Base-by-base conservation (phyloP, 768 basidiomycete species). In the Psilocybe cubensis region DNA sequence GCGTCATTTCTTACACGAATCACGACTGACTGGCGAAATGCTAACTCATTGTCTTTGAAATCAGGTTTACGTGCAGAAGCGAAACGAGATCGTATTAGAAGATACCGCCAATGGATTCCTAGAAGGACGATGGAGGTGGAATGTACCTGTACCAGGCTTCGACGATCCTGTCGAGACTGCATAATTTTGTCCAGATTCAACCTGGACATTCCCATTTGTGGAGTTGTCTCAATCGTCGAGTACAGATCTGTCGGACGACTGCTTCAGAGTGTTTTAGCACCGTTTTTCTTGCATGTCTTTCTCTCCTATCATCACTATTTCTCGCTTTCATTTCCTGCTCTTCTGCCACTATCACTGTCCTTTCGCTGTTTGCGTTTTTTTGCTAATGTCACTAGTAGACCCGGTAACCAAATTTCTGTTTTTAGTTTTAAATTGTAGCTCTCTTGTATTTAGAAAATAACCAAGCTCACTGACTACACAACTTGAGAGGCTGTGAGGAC, bases 41-140 rank as follows among this genome's bases (percentile, higher is more conserved):
- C 17, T 56, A 44, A 27, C 42, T 53, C 21, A 38, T 9, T 21
- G 25, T 41, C 20, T n/a, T 24, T n/a, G 21, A 43, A 8, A 25
- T 14, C 14, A 91, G 83, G 88, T 93, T 17, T 98, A 98, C 68
- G 96, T 98, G n/a, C 88, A 94, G 75, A 98, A 96, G 76, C 84
- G 97, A 28, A 96, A 97, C 71, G 90, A 94, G 71, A 96, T 98
- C 66, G 83, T 99, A 63, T 76, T 98, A 31, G 94, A 96, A 66
- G 97, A 98, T 72, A 98, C 96, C 0, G 91, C 96, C 0, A 85
- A 82, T 58, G 96, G 96, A 4, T 96, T 92, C 76, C 71, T 87
- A 40, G 95, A 97, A 49, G 91, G 85, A 9, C 75, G 93, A 56
- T 95, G 93, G 93, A 79, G 65, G 62, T 94, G 92, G 93, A 93